Evolutionary conservation across 352 stramenopile genomes (phyloP).

Genomic region (Globisporangium canariense): DNA sequence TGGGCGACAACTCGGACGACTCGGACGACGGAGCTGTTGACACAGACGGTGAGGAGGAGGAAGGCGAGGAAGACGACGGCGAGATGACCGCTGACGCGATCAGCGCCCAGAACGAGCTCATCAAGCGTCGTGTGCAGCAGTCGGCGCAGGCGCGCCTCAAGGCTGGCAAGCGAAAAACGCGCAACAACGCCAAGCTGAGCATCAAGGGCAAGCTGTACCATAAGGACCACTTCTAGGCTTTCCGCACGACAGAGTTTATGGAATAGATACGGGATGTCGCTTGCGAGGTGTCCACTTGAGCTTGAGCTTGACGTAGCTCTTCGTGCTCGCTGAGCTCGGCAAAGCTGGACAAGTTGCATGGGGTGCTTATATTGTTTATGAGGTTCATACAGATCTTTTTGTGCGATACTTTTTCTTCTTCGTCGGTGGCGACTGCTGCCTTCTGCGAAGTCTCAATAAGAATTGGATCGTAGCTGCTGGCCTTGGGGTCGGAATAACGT

Average conservation of each 20-base stretch:
- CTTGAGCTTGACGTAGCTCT: background rate
- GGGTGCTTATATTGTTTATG: slow-evolving; percentile 38
- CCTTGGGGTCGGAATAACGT: background rate
- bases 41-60: slow-evolving; percentile 6
- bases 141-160: slow-evolving; percentile 60
- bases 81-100: slow-evolving; percentile 31
- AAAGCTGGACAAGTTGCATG: slow-evolving; percentile 18
- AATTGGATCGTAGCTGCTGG: slow-evolving; percentile 5
- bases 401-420: background rate
- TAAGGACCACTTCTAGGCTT: slow-evolving; percentile 75
- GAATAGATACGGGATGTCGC: slow-evolving; percentile 4
- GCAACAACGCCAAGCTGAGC: slow-evolving; percentile 82
- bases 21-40: slow-evolving; percentile 16
- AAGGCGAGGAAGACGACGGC: slow-evolving; percentile 17
- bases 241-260: background rate
- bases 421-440: slow-evolving; percentile 1
- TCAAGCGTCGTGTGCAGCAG: slow-evolving; percentile 80
- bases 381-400: slow-evolving; percentile 20
- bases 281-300: background rate
- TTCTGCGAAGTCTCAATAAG: slow-evolving; percentile 4
- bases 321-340: background rate
- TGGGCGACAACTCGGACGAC: slow-evolving; percentile 25
- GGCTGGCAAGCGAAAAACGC: slow-evolving; percentile 51
- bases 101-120: slow-evolving; percentile 62
- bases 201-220: slow-evolving; percentile 84